These are phyloP conservation scores for Fusarium sororula DNA, from an alignment of 2,329 filamentous ascomycete species.

Conservation along the genomic window DNA sequence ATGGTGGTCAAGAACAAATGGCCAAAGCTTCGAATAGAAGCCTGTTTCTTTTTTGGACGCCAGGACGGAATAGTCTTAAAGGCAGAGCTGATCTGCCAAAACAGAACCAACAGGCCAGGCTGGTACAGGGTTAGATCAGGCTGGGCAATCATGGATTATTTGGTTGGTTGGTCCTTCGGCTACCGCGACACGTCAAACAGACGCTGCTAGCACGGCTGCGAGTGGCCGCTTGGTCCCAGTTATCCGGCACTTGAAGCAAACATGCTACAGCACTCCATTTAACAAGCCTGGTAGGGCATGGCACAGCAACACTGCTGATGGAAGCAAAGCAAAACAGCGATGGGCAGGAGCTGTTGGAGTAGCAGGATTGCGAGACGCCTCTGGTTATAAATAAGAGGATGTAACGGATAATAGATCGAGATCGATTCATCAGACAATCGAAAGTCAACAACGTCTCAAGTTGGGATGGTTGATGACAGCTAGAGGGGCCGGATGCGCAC, in stretches of 20 bases:
- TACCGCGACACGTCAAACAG: slow-evolving; percentile 31
- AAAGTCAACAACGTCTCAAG: slow-evolving; percentile 1
- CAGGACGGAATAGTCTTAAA: slow-evolving; percentile 17
- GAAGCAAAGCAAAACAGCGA: neutral
- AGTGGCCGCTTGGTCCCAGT: slow-evolving; percentile 20
- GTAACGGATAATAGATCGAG: neutral
- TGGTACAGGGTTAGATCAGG: slow-evolving; percentile 24
- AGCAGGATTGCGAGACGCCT: neutral
- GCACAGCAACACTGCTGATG: neutral
- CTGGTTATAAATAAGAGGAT: neutral
- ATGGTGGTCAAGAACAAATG: slow-evolving; percentile 29
- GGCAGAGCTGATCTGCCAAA: slow-evolving; percentile 26
- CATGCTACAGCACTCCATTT: slow-evolving; percentile 6
- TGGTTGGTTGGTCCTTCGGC: slow-evolving; percentile 22
- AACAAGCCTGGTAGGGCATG: neutral
- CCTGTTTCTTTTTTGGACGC: slow-evolving; percentile 18
- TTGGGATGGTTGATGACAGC: slow-evolving; percentile 17
- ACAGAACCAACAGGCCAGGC: slow-evolving; percentile 23
- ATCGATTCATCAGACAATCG: neutral
- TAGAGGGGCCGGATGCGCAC: slow-evolving; percentile 6
- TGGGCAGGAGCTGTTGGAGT: neutral
- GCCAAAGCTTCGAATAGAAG: slow-evolving; percentile 29
- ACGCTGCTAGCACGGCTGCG: slow-evolving; percentile 16
- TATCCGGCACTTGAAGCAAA: slow-evolving; percentile 30
- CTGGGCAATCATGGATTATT: slow-evolving; percentile 16